phyloP scores from a whole-genome alignment of 1,284 basidiomycete species.

The Tremellales sp. region DNA sequence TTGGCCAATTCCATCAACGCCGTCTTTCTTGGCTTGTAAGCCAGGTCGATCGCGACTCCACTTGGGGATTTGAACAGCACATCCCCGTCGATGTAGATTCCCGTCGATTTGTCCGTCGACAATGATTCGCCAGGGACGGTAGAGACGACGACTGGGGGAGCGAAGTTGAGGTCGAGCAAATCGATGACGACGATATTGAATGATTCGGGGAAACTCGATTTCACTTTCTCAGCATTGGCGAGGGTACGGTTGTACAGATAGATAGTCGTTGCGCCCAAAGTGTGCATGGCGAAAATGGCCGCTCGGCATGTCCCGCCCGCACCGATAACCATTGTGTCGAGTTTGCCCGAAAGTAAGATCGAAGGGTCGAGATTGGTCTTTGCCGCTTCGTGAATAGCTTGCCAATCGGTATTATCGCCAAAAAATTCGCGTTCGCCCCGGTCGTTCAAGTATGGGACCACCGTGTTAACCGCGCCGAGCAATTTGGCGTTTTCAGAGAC shows the following conservation, averaged over 20 bases:
- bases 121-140: constrained; percentile 78
- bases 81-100: constrained; percentile 56
- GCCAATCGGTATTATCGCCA: constrained; percentile 93
- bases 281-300: constrained; percentile 79
- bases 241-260: constrained; percentile 81
- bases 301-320: constrained; percentile 90
- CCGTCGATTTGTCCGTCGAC: constrained; percentile 44
- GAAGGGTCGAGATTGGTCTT: constrained; percentile 38
- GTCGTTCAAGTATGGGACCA: constrained; percentile 57
- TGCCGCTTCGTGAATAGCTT: constrained; percentile 67
- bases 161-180: constrained; percentile 54
- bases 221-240: constrained; percentile 66
- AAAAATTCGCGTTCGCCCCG: constrained; percentile 58
- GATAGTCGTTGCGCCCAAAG: constrained; percentile 64
- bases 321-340: constrained; percentile 74
- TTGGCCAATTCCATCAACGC: constrained; percentile 46
- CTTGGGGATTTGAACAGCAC: constrained; percentile 45
- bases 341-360: constrained; percentile 29
- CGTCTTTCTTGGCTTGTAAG: constrained; percentile 70
- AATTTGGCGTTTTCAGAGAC: constrained; percentile 72
- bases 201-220: constrained; percentile 60
- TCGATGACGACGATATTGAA: constrained; percentile 59
- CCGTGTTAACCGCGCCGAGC: constrained; percentile 91
- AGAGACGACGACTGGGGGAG: constrained; percentile 71
- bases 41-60: constrained; percentile 84